Base-by-base conservation (phyloP, 768 basidiomycete species). In the Trametes coccinea region DNA sequence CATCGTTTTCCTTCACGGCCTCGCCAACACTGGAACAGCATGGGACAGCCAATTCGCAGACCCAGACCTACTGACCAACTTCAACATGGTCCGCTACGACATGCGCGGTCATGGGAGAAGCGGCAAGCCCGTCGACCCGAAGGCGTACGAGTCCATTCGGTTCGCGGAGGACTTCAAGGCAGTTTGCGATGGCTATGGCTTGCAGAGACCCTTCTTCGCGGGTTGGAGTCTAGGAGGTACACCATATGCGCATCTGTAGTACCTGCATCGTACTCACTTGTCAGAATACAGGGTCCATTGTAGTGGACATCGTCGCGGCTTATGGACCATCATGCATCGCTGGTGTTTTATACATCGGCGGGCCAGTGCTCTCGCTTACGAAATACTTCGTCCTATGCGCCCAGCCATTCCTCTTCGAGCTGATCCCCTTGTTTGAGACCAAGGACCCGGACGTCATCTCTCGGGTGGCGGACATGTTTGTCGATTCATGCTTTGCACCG, bases 1-100 rank as follows among this genome's bases (percentile, higher is more conserved):
- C 44, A 58, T 81, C 16, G 74, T 80, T 37, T 79, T 80, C 61
- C 65, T 78, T n/a, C 78, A 78, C 62, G 79, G 79, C 1, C 66
- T 81, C 51, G 66, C 69, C 4, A 66, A 74, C 59, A 73, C 71
- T 22, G 68, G 69, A 2, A 48, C 65, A 14, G 72, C 71, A 4
- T 80, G 75, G 63, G 78, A 78, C 41, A 70, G 69, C 39, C 68
- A 79, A 44, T 76, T 79, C 62, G 55, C 60, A 2, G 73, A 78
- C 56, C 61, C 65, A 5, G 22, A 60, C 16, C 70, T 75, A 70
- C 53, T 66, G 8, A 63, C 58, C 31, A 56, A 69, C 27, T 55
- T 70, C 39, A 68, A 75, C 62, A 61, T 77, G 56, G 69, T 74
- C 46, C 63, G 68, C 4, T 72, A 71, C 57, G 73, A 74, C 48